Percentiles rank a stretch among this genome's conserved stretches.
These are phyloP conservation scores for Cynara cardunculus DNA, from an alignment of 129 eudicot species.

Conservation along the genomic window DNA sequence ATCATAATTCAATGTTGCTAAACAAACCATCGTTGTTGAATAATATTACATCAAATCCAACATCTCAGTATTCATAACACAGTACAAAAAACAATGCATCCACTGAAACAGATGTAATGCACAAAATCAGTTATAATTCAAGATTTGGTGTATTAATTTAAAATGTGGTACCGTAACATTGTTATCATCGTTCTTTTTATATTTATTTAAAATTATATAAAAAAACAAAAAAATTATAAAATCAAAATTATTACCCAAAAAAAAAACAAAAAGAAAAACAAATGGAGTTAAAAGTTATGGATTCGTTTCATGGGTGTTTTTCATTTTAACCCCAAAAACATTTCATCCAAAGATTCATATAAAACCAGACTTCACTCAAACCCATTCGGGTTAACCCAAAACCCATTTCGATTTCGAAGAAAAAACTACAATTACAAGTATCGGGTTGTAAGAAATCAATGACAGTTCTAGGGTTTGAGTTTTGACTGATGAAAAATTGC, in stretches of 20 bases:
- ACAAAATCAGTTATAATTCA: too few species aligned
- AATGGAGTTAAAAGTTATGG: background rate
- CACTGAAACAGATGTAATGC: too few species aligned
- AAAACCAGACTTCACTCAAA: background rate
- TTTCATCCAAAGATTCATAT: background rate
- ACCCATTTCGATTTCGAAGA: slow-evolving; percentile 1
- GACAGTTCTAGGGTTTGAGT: slow-evolving; percentile 9
- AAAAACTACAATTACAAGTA: background rate
- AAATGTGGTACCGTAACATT: background rate
- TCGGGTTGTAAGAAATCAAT: slow-evolving; percentile 6
- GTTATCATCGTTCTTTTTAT: background rate
- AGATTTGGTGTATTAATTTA: too few species aligned
- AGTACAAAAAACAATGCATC: too few species aligned
- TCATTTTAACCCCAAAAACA: background rate
- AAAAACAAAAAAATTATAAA: too few species aligned
- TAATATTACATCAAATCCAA: background rate
- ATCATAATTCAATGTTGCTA: background rate
- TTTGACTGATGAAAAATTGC: slow-evolving; percentile 11
- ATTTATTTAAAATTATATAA: background rate
- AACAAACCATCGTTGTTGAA: too few species aligned
- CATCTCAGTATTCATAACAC: background rate
- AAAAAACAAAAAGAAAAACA: background rate
- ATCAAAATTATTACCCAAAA: background rate
- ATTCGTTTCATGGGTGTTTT: background rate
- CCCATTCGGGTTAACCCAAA: slow-evolving; percentile 23